Conservation (phyloP, 345 rosid genomes). For the Firmiana major region DNA sequence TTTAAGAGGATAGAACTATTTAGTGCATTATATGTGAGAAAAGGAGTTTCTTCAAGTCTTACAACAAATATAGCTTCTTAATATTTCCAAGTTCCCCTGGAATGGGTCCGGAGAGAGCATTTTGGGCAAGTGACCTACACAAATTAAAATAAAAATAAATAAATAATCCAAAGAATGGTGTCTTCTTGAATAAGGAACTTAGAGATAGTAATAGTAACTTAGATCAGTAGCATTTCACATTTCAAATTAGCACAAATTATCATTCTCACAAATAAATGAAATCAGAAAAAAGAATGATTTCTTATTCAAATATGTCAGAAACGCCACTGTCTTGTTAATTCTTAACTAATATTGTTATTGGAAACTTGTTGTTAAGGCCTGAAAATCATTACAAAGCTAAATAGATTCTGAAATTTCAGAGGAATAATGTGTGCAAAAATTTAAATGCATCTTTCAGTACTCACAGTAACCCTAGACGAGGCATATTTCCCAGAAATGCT, state of each 20-base stretch:
- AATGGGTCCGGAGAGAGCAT: slow-evolving; percentile 30
- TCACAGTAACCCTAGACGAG: slow-evolving; percentile 18
- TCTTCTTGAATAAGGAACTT: background rate
- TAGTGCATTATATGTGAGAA: background rate
- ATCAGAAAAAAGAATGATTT: background rate
- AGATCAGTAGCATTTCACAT: background rate
- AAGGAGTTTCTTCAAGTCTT: slow-evolving; percentile 10
- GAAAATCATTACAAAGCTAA: background rate
- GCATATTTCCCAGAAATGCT: slow-evolving; percentile 27
- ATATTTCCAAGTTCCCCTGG: slow-evolving; percentile 40
- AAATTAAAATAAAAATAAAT: background rate
- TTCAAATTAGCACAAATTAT: background rate
- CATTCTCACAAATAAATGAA: no score
- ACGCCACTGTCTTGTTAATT: no score
- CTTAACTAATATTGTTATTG: no score
- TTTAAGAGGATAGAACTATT: background rate
- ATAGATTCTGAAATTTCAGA: background rate
- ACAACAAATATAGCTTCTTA: slow-evolving; percentile 24
- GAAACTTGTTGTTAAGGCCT: background rate
- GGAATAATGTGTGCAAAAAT: background rate
- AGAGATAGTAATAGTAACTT: background rate
- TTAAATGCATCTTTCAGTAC: background rate
- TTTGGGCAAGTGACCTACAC: slow-evolving; percentile 25
- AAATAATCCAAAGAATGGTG: background rate
- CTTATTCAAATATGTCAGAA: no score